Percentiles rank a stretch among this genome's conserved stretches.
phyloP scores from a whole-genome alignment of 768 basidiomycete species.

The Megacollybia marginata region DNA sequence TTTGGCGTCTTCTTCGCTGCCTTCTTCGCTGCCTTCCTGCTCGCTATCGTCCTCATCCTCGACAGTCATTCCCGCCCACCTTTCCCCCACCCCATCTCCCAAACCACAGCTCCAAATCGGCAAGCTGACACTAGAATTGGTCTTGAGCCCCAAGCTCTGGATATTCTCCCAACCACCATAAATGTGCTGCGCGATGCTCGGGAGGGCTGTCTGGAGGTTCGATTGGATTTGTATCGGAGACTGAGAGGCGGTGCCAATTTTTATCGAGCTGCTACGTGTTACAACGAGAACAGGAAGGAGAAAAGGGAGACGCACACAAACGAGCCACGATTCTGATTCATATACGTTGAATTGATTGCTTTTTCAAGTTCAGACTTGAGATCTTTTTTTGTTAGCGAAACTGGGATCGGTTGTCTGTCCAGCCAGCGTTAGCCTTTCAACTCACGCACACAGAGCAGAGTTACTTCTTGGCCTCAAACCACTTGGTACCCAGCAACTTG shows the following conservation, averaged over 20 bases:
- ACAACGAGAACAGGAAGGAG: neutral
- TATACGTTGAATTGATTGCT: slow-evolving; percentile 90
- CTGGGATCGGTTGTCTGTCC: slow-evolving; percentile 87
- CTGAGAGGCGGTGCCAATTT: slow-evolving; percentile 72
- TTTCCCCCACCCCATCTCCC: slow-evolving; percentile 46
- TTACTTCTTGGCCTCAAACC: slow-evolving; percentile 95
- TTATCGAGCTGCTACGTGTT: slow-evolving; percentile 55
- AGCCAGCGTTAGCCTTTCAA: slow-evolving; percentile 5
- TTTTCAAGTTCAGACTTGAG: slow-evolving; percentile 89
- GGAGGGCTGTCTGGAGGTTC: slow-evolving; percentile 75
- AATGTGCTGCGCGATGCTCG: slow-evolving; percentile 62
- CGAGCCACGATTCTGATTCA: slow-evolving; percentile 92
- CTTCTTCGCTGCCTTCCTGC: slow-evolving; percentile 16
- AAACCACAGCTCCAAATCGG: slow-evolving; percentile 86
- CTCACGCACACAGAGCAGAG: slow-evolving; percentile 16
- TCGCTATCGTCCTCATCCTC: slow-evolving; percentile 19
- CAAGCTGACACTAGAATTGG: slow-evolving; percentile 72
- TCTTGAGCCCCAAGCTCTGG: slow-evolving; percentile 86
- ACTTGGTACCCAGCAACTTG: slow-evolving; percentile 78
- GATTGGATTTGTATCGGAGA: slow-evolving; percentile 64
- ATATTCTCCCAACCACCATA: slow-evolving; percentile 87
- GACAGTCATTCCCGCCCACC: slow-evolving; percentile 48
- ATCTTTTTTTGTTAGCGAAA: slow-evolving; percentile 81
- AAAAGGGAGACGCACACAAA: slow-evolving; percentile 60
- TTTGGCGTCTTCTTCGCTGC: slow-evolving; percentile 11